Evolutionary conservation across 2,329 filamentous ascomycete species (phyloP).

Genomic region (Xylaria sp.): DNA sequence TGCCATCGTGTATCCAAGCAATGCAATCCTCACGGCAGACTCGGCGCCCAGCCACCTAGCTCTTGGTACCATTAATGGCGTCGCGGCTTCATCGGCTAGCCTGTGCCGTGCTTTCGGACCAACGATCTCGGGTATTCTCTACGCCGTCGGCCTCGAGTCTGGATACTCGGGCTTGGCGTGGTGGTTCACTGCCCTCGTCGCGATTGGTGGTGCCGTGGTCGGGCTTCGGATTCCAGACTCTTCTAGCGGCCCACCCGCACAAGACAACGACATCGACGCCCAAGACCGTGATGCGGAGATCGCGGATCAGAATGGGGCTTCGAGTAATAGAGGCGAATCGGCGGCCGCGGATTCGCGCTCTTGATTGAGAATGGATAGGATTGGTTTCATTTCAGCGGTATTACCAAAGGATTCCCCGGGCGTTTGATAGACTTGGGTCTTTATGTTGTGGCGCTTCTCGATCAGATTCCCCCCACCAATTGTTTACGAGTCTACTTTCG

Average conservation of each 20-base stretch:
- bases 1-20: slow-evolving; percentile 88
- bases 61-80: slow-evolving; percentile 90
- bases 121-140: slow-evolving; percentile 83
- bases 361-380: slow-evolving; percentile 3
- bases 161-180: slow-evolving; percentile 90
- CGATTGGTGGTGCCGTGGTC: slow-evolving; percentile 74
- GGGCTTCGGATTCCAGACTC: slow-evolving; percentile 77
- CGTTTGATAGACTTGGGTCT: slow-evolving; percentile 25
- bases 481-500: slow-evolving; percentile 11
- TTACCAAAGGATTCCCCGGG: slow-evolving; percentile 7
- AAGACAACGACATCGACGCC: not conserved
- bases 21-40: slow-evolving; percentile 87
- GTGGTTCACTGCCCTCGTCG: slow-evolving; percentile 86
- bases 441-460: slow-evolving; percentile 22
- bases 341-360: not conserved
- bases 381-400: slow-evolving; percentile 16
- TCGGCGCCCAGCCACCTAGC: slow-evolving; percentile 83
- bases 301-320: slow-evolving; percentile 1
- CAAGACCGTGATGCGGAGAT: slow-evolving; percentile 22
- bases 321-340: not conserved
- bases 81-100: slow-evolving; percentile 89
- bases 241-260: slow-evolving; percentile 40
- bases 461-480: slow-evolving; percentile 6
- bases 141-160: slow-evolving; percentile 76
- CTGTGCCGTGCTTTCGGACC: slow-evolving; percentile 88